Percentiles rank a stretch among this genome's conserved stretches.
phyloP scores from a whole-genome alignment of 2,329 filamentous ascomycete species.

The Alternaria viburni region DNA sequence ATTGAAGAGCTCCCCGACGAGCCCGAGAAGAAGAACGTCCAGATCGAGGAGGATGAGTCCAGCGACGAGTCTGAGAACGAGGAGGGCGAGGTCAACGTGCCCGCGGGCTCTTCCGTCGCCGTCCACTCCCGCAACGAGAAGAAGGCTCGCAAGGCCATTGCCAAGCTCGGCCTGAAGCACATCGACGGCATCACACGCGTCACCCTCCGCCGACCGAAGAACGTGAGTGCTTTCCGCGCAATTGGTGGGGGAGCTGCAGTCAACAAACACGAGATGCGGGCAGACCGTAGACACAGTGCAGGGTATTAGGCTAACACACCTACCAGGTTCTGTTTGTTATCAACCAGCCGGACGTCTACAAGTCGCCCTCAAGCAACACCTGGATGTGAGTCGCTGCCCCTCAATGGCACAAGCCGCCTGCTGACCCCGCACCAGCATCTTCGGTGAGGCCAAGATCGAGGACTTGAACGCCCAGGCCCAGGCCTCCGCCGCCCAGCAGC shows the following conservation, averaged over 20 bases:
- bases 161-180: slow-evolving; percentile 96
- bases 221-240: slow-evolving; percentile 70
- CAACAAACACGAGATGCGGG: slow-evolving; percentile 4
- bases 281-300: slow-evolving; percentile 6
- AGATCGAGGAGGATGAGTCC: slow-evolving; percentile 75
- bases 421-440: slow-evolving; percentile 71
- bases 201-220: slow-evolving; percentile 97
- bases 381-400: slow-evolving; percentile 81
- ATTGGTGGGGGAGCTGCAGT: slow-evolving; percentile 21
- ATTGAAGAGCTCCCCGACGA: slow-evolving; percentile 96
- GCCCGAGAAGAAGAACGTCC: slow-evolving; percentile 77
- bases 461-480: slow-evolving; percentile 98
- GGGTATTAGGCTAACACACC: slow-evolving; percentile 24
- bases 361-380: slow-evolving; percentile 98
- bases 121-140: slow-evolving; percentile 99
- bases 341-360: slow-evolving; percentile 99
- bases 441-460: slow-evolving; percentile 99
- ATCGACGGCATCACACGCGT: slow-evolving; percentile 97
- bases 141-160: slow-evolving; percentile 99
- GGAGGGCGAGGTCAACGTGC: slow-evolving; percentile 70
- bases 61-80: slow-evolving; percentile 80
- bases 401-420: slow-evolving; percentile 13
- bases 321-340: slow-evolving; percentile 96
- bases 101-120: slow-evolving; percentile 84
- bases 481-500: slow-evolving; percentile 92